phyloP scores from a whole-genome alignment of 495 filamentous ascomycete species.

The Daldinia vernicosa region DNA sequence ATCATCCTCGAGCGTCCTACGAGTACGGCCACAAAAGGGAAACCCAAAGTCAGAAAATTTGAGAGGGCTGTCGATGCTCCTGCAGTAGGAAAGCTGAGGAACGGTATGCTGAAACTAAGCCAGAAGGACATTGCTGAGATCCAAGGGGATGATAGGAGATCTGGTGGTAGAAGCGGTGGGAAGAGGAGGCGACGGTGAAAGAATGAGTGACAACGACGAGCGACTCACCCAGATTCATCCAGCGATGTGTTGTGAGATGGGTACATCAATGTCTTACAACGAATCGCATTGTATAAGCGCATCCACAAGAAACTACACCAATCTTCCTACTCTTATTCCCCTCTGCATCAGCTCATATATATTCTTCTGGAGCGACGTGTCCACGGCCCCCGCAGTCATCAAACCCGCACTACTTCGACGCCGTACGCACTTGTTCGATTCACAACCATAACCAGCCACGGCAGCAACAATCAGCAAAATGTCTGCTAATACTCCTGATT shows the following conservation, averaged over 20 bases:
- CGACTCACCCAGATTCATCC: not conserved
- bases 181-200: slow-evolving; percentile 46
- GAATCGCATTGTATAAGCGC: not conserved
- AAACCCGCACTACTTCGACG: not conserved
- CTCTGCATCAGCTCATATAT: not conserved
- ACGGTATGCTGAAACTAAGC: slow-evolving; percentile 81
- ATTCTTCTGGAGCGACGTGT: not conserved
- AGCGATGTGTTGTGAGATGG: not conserved
- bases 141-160: slow-evolving; percentile 52
- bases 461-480: not conserved
- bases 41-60: slow-evolving; percentile 54
- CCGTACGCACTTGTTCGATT: not conserved
- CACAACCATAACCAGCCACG: not conserved
- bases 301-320: not conserved
- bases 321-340: not conserved
- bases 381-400: not conserved
- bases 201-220: not conserved
- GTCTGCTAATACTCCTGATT: not conserved
- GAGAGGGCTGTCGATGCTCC: slow-evolving; percentile 78
- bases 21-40: slow-evolving; percentile 40
- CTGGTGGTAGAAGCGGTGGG: slow-evolving; percentile 42
- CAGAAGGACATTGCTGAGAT: slow-evolving; percentile 78
- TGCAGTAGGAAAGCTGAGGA: slow-evolving; percentile 79
- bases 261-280: not conserved
- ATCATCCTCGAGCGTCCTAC: slow-evolving; percentile 81